Evolutionary conservation across 2,329 filamentous ascomycete genomes (phyloP).

Genomic region (Thelonectria blattea): DNA sequence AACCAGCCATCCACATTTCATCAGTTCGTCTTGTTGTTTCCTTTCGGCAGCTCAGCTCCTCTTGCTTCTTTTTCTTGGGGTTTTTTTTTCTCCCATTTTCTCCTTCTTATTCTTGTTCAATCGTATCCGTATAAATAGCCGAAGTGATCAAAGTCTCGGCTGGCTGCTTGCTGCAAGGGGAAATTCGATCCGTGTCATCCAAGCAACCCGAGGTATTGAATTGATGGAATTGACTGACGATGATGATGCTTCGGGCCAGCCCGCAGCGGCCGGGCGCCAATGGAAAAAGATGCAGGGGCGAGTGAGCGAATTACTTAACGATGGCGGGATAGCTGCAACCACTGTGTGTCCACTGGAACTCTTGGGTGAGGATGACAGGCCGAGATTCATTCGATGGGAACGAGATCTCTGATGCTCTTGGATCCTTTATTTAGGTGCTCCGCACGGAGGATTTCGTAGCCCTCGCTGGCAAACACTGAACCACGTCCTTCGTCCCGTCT

Average conservation of each 20-base stretch:
- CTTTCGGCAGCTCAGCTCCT: neutral
- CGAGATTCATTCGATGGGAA: slow-evolving; percentile 2
- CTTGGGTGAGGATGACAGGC: neutral
- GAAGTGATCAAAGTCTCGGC: too few relatives aligned
- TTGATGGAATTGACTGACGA: too few relatives aligned
- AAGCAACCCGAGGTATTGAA: slow-evolving; percentile 23
- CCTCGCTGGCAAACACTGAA: too few relatives aligned
- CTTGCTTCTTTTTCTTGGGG: neutral
- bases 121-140: too few relatives aligned
- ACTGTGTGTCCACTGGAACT: slow-evolving; percentile 2
- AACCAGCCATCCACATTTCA: slow-evolving; percentile 3
- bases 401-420: neutral
- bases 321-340: slow-evolving; percentile 4
- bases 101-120: neutral
- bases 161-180: too few relatives aligned
- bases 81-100: neutral
- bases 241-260: slow-evolving; percentile 29
- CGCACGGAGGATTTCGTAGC: too few relatives aligned
- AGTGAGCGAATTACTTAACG: slow-evolving; percentile 9
- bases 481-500: too few relatives aligned
- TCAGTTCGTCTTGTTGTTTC: neutral
- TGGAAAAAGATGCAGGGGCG: neutral
- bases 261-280: slow-evolving; percentile 30
- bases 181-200: neutral
- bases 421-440: too few relatives aligned